Conservation (phyloP, 768 basidiomycete genomes). For the Nidularia pulvinata region DNA sequence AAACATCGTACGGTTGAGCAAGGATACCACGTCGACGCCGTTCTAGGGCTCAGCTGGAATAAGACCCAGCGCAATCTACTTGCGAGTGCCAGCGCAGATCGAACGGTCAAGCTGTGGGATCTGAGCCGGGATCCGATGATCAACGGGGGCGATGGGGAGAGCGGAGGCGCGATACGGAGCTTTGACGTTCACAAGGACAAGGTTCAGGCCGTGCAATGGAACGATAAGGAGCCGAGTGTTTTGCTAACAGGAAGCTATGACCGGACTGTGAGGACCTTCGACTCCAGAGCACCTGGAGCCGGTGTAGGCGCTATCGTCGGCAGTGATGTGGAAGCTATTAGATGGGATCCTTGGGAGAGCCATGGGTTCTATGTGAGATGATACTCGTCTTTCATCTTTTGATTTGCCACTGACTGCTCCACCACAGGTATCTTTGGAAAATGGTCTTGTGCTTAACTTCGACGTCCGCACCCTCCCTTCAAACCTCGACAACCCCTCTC, state of each 20-base stretch:
- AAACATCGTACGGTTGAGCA: constrained; percentile 62
- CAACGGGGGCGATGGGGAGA: constrained; percentile 36
- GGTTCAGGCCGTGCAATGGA: constrained; percentile 97
- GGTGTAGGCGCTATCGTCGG: constrained; percentile 87
- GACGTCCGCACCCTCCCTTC: constrained; percentile 85
- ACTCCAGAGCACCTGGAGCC: constrained; percentile 79
- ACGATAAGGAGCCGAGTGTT: constrained; percentile 83
- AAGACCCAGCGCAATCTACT: constrained; percentile 85
- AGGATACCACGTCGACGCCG: constrained; percentile 89
- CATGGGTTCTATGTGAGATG: constrained; percentile 80
- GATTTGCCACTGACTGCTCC: neutral
- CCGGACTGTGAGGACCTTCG: constrained; percentile 93
- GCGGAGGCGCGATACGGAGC: constrained; percentile 75
- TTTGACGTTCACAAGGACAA: constrained; percentile 91
- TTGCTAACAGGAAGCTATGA: constrained; percentile 94
- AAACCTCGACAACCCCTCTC: constrained; percentile 60
- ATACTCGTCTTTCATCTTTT: too few species aligned
- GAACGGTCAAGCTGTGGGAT: constrained; percentile 98
- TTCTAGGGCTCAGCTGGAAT: constrained; percentile 95
- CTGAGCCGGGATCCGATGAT: constrained; percentile 65
- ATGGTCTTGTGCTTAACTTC: constrained; percentile 91
- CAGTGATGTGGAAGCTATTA: constrained; percentile 90
- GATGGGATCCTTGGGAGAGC: constrained; percentile 96
- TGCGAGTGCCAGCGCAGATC: constrained; percentile 91
- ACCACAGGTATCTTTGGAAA: constrained; percentile 87